These are phyloP conservation scores for Trichomonascaceae sp. DNA, from an alignment of 1,139 yeast genomes.

Conservation along the genomic window DNA sequence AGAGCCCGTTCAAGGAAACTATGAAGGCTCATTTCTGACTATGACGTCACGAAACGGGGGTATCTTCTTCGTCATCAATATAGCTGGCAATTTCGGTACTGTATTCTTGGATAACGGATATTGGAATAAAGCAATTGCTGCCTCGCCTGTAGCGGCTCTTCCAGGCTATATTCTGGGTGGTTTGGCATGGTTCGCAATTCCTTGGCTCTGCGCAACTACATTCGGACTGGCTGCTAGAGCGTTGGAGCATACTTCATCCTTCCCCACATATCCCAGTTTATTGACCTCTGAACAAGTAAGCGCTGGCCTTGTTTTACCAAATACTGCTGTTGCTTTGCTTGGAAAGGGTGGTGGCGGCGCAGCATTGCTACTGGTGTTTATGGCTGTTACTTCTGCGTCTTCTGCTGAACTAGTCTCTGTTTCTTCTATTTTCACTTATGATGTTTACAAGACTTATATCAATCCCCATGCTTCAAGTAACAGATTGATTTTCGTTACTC, in stretches of 20 bases:
- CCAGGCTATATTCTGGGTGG: constrained; percentile 93
- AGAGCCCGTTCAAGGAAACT: constrained; percentile 53
- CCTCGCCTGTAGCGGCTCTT: constrained; percentile 74
- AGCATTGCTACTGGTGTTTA: constrained; percentile 66
- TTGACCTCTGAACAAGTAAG: constrained; percentile 63
- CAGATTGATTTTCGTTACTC: constrained; percentile 61
- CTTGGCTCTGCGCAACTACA: constrained; percentile 73
- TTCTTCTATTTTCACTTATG: constrained; percentile 78
- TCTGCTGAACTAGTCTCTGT: constrained; percentile 82
- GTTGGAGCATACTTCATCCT: constrained; percentile 56
- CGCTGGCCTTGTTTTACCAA: constrained; percentile 79
- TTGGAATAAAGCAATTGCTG: constrained; percentile 80
- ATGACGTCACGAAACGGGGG: constrained; percentile 62
- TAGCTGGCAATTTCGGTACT: constrained; percentile 81
- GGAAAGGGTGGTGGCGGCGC: constrained; percentile 88
- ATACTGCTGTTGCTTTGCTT: constrained; percentile 76
- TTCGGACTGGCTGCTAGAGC: constrained; percentile 78
- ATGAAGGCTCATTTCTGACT: constrained; percentile 68
- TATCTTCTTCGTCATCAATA: constrained; percentile 76
- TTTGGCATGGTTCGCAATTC: constrained; percentile 88
- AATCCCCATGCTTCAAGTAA: constrained; percentile 74
- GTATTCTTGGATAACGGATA: constrained; percentile 86
- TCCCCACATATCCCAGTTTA: constrained; percentile 69
- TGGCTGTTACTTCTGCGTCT: constrained; percentile 61
- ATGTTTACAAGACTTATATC: constrained; percentile 71